phyloP scores from a whole-genome alignment of 176 grass and related monocot genomes.

The Carex kokanica region DNA sequence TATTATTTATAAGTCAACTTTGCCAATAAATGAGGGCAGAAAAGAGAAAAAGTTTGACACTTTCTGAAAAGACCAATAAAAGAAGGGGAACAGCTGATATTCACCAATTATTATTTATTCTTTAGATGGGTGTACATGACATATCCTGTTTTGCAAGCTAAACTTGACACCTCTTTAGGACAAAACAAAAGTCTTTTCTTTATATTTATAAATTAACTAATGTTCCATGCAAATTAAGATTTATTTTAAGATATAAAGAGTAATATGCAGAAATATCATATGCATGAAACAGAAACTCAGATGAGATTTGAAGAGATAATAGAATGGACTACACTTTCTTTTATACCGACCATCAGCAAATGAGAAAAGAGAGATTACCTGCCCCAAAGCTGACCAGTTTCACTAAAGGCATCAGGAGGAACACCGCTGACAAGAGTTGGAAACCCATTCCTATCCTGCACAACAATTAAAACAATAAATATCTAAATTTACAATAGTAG shows the following conservation, averaged over 20 bases:
- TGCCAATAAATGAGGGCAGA: background rate
- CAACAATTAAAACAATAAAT: slow-evolving; percentile 16
- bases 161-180: background rate
- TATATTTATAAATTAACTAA: background rate
- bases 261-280: background rate
- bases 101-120: background rate
- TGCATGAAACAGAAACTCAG: background rate
- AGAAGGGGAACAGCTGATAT: background rate
- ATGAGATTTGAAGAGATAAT: background rate
- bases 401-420: slow-evolving; percentile 91
- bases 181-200: background rate
- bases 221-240: background rate
- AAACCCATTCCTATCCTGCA: slow-evolving; percentile 84
- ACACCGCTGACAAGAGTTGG: slow-evolving; percentile 95
- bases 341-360: background rate
- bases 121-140: background rate
- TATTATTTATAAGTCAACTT: background rate
- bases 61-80: background rate
- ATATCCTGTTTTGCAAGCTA: background rate
- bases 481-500: slow-evolving; percentile 18
- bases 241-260: background rate
- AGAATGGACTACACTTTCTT: background rate
- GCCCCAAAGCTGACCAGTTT: slow-evolving; percentile 93
- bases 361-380: slow-evolving; percentile 44
- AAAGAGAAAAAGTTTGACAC: background rate